These are phyloP conservation scores for Nymphaea colorata DNA, from an alignment of 164 flowering plant genomes.

Conservation along the genomic window DNA sequence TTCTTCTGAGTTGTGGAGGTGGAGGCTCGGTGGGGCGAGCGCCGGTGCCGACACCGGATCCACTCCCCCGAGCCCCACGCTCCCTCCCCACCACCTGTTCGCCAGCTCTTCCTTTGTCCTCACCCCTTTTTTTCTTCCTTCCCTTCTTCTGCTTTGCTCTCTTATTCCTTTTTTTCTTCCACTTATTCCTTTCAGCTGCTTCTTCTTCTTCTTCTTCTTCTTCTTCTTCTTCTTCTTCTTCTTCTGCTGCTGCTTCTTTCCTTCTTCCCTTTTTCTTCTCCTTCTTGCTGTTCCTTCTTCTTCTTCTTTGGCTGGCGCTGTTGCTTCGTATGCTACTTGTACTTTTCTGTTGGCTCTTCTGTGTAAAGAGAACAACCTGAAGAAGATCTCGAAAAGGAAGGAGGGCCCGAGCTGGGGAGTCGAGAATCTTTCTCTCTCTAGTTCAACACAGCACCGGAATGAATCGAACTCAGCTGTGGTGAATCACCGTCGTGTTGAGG, in stretches of 20 bases:
- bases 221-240: neutral
- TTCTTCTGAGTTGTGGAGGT: slow-evolving; percentile 35
- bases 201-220: neutral
- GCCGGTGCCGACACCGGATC: slow-evolving; percentile 27
- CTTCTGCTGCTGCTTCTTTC: too few species aligned
- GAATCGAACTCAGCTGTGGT: too few species aligned
- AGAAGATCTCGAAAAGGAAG: neutral
- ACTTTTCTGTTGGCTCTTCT: too few species aligned
- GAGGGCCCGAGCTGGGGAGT: too few species aligned
- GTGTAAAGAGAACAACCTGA: too few species aligned
- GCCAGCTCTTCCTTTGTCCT: slow-evolving; percentile 27
- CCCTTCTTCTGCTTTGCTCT: neutral
- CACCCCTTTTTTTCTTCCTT: neutral
- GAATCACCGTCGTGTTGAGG: too few species aligned
- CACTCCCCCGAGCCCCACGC: slow-evolving; percentile 44
- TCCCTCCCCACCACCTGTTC: slow-evolving; percentile 81
- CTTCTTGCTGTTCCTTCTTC: neutral
- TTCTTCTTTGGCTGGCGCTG: neutral
- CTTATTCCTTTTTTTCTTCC: neutral
- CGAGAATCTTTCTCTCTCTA: too few species aligned
- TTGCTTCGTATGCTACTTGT: neutral
- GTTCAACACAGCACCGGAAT: too few species aligned
- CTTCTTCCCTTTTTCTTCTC: neutral
- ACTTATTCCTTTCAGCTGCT: neutral
- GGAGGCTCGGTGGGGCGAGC: slow-evolving; percentile 18